A percentile compares a stretch with the other conserved stretches of the same genome.
These are phyloP conservation scores for Pontederia paniculata DNA, from an alignment of 176 grass and related monocot genomes.

Conservation along the genomic window DNA sequence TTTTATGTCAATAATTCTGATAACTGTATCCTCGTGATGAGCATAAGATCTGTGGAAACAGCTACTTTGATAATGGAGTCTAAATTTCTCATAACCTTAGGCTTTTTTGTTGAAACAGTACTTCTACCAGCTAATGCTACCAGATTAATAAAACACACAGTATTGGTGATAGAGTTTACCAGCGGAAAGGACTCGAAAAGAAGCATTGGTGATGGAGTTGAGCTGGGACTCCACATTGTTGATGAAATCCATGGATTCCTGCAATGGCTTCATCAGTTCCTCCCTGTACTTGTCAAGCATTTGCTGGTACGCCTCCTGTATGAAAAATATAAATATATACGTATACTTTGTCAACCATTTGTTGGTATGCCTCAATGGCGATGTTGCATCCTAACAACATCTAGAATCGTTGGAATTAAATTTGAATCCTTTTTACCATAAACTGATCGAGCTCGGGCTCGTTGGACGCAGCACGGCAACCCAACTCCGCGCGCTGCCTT, in stretches of 20 bases:
- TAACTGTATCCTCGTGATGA: too few species aligned
- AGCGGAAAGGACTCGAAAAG: conserved; percentile 8
- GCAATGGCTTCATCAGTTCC: conserved; percentile 59
- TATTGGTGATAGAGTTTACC: conserved; percentile 18
- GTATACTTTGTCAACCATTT: too few species aligned
- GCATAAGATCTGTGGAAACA: too few species aligned
- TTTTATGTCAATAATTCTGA: too few species aligned
- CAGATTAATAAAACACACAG: too few species aligned
- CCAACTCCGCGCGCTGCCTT: conserved; percentile 17
- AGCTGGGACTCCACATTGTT: conserved; percentile 52
- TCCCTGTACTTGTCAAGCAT: conserved; percentile 64
- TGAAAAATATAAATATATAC: neutral
- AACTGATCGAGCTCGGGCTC: conserved; percentile 47
- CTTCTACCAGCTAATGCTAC: too few species aligned
- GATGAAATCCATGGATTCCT: conserved; percentile 66
- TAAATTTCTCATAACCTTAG: too few species aligned
- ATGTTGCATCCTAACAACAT: neutral
- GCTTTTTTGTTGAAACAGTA: too few species aligned
- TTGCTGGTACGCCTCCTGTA: conserved; percentile 65
- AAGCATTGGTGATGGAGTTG: conserved; percentile 45
- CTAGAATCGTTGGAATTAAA: neutral
- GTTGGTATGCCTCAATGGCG: neutral
- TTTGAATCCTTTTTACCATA: conserved; percentile 24
- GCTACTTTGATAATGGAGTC: too few species aligned
- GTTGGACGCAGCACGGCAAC: neutral